A percentile compares a stretch with the other conserved stretches of the same genome.
Evolutionary conservation across 805 yeast genomes (phyloP).

Genomic region (Kazachstania martiniae): DNA sequence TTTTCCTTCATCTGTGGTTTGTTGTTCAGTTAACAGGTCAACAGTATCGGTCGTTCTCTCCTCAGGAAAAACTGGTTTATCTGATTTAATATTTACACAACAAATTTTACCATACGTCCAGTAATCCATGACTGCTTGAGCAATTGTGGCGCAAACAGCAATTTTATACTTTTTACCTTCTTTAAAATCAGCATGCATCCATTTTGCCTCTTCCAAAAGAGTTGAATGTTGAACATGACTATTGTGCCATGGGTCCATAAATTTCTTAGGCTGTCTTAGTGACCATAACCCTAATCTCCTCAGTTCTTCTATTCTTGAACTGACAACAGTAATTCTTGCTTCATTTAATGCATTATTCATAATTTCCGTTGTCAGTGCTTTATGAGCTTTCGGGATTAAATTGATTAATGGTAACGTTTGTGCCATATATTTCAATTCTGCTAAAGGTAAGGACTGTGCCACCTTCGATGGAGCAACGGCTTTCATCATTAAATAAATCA

Average conservation of each 20-base stretch:
- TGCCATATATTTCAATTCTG: conserved; percentile 77
- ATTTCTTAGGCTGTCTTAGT: conserved; percentile 68
- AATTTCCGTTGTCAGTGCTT: conserved; percentile 72
- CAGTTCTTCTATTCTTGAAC: conserved; percentile 84
- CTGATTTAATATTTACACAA: conserved; percentile 45
- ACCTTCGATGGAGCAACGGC: conserved; percentile 43
- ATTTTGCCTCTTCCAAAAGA: conserved; percentile 63
- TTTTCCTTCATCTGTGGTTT: background rate
- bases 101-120: conserved; percentile 67
- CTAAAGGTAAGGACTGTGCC: conserved; percentile 54
- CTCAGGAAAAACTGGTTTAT: too few species aligned
- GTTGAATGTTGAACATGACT: conserved; percentile 59
- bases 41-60: too few species aligned
- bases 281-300: conserved; percentile 87
- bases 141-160: conserved; percentile 57
- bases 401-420: conserved; percentile 81
- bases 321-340: conserved; percentile 81
- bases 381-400: conserved; percentile 75
- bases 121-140: conserved; percentile 65
- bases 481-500: conserved; percentile 38
- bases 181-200: conserved; percentile 72
- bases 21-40: too few species aligned
- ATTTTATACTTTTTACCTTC: conserved; percentile 61
- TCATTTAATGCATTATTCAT: conserved; percentile 80
- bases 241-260: conserved; percentile 49